A percentile compares a stretch with the other conserved stretches of the same genome.
Evolutionary conservation across 2,329 filamentous ascomycete species (phyloP).

Genomic region (Colletotrichum caudatum): DNA sequence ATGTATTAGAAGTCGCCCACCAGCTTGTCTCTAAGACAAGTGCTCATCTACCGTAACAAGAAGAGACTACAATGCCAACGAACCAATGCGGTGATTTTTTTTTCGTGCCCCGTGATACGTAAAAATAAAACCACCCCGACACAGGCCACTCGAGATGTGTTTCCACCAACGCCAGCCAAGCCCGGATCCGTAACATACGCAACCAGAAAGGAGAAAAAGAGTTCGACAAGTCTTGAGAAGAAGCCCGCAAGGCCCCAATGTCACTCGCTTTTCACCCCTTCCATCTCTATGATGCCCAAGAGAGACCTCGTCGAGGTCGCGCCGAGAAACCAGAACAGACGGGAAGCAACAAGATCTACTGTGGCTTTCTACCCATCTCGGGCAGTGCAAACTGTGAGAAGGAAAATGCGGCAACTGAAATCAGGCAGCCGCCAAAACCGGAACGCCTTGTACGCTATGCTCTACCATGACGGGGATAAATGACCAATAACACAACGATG

Average conservation of each 20-base stretch:
- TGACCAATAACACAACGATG: conserved; percentile 39
- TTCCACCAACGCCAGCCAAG: conserved; percentile 37
- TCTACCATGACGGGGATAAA: conserved; percentile 48
- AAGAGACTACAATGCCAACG: conserved; percentile 29
- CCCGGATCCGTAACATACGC: conserved; percentile 20
- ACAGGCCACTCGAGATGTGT: conserved; percentile 23
- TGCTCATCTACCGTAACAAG: conserved; percentile 27
- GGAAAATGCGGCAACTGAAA: conserved; percentile 41
- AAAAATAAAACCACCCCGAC: background rate
- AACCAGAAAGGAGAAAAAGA: background rate
- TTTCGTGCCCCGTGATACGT: conserved; percentile 40
- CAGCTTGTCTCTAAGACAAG: conserved; percentile 39
- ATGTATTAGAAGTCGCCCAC: conserved; percentile 41
- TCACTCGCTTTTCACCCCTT: conserved; percentile 37
- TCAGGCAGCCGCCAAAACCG: conserved; percentile 44
- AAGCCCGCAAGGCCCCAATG: conserved; percentile 31
- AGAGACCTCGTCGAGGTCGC: conserved; percentile 29
- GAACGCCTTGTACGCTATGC: conserved; percentile 58
- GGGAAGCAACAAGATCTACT: conserved; percentile 39
- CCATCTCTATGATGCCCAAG: conserved; percentile 36
- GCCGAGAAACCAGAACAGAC: conserved; percentile 36
- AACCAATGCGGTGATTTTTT: conserved; percentile 38
- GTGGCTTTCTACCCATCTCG: conserved; percentile 37
- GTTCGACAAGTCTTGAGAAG: conserved; percentile 12
- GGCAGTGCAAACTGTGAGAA: conserved; percentile 36